Evolutionary conservation across 139 green algal genomes (phyloP).

Genomic region (Micromonas pusilla): DNA sequence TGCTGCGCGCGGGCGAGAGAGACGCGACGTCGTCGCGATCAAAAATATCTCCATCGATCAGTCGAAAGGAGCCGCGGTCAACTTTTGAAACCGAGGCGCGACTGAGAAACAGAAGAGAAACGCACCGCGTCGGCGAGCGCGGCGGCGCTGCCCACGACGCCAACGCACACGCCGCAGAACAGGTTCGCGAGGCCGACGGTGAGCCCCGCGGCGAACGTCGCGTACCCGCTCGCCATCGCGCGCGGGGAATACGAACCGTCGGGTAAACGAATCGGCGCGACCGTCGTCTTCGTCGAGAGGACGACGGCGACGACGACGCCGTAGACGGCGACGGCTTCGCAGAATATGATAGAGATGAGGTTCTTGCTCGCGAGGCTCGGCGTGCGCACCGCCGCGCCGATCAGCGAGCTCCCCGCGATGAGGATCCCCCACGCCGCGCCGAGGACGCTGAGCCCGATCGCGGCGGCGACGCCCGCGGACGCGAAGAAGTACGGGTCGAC

Average conservation of each 20-base stretch:
- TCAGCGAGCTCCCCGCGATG: slow-evolving; percentile 89
- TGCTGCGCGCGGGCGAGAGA: no score
- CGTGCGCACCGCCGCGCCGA: slow-evolving; percentile 86
- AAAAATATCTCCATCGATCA: no score
- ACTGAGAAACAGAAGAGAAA: no score
- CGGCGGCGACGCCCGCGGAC: slow-evolving; percentile 14
- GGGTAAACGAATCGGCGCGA: slow-evolving; percentile 25
- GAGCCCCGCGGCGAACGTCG: slow-evolving; percentile 86
- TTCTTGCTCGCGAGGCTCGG: slow-evolving; percentile 98
- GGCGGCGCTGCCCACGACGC: slow-evolving; percentile 89
- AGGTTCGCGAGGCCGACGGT: slow-evolving; percentile 94
- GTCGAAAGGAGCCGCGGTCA: no score
- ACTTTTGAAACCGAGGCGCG: no score
- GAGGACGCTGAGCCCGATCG: slow-evolving; percentile 27
- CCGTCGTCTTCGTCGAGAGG: slow-evolving; percentile 89
- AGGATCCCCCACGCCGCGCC: slow-evolving; percentile 83
- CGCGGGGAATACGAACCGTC: slow-evolving; percentile 44
- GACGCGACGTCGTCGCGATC: no score
- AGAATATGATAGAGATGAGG: slow-evolving; percentile 99
- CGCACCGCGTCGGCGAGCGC: slow-evolving; percentile 94
- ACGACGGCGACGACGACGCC: slow-evolving; percentile 99
- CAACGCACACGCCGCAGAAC: slow-evolving; percentile 96
- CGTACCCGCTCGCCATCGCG: slow-evolving; percentile 69
- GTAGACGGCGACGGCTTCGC: slow-evolving; percentile 98
- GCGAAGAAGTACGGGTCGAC: slow-evolving; percentile 32